Base-by-base conservation (phyloP, 192 early-diverging fungal genomes). In the Linnemannia exigua region DNA sequence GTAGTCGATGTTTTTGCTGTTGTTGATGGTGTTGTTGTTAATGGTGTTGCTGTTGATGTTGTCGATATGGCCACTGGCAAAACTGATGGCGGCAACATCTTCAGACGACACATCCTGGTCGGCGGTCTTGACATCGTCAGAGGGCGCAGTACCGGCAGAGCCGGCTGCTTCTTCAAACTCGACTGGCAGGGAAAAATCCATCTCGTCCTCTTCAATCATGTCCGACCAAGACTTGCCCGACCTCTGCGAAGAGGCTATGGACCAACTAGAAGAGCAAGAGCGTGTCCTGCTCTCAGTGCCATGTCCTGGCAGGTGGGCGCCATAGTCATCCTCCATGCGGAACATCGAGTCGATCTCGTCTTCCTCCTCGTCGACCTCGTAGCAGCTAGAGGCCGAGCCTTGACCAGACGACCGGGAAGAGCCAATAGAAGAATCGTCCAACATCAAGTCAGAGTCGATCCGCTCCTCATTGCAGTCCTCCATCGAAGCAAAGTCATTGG, bases 151-250 rank as follows among this genome's bases (percentile, higher is more conserved):
- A 5, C 68, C 38, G 0, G 66, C 20, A 7, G 72, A 22, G 33
- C 4, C 25, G 1, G 28, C 28, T 72, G 28, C 28, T 72, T 84
- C 84, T 48, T 79, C 84, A 86, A 86, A 86, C 70, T 86, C 74
- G 25, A 86, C 78, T n/a, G 84, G 84, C 28, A 80, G 44, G 3
- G 84, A 80, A 76, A 86, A 86, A 44, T 86, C 84, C 84, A 86
- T 86, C 70, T 86, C 84, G 17, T 86, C 84, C 50, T 86, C 84
- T 47, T 86, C 84, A 46, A 86, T 33, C 84, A 86, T 86, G 37
- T 86, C 84, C 14, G 84, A 86, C 84, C 84, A 86, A 11, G 84
- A 86, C 79, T 86, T 86, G 44, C 71, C 77, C 31, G 84, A 86
- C 47, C 78, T 63, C 25, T 44, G 73, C 0, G 77, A 85, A 20